Evolutionary conservation across 306 rosid species (phyloP), one percentile per base, ranked within the genome.

Genomic region (Citrullus mucosospermus): DNA sequence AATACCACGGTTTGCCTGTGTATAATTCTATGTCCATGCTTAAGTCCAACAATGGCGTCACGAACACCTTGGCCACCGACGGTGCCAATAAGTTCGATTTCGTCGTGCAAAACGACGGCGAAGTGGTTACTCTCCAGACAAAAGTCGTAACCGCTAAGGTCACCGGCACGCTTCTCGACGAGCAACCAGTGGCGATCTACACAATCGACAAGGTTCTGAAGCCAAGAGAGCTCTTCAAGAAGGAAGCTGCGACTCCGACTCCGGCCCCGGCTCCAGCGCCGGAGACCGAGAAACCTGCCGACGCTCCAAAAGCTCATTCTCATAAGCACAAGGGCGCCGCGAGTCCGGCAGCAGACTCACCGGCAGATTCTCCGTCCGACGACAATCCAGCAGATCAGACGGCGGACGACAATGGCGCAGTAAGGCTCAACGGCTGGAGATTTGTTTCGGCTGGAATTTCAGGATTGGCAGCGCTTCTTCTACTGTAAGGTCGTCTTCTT

Each of bases 11-110:
- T 0, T 81, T 88, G 18, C 97, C 97, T 11, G 86, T 92, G 2
- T 95, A 90, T 81, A 84, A 85, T 54, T 87, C 97, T 5, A 60
- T 87, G 32, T 53, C 91, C 0, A 86, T 55, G 87, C 76, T 95
- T 39, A 92, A 89, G 78, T 87, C 98, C 9, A 92, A 84, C 69
- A 95, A 95, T 20, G 98, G 98, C 4, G 12, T 68, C 3, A 67
- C 66, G 85, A 91, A 91, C 84, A 92, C 97, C 34, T 81, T 95
- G 74, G 98, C 98, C 46, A 95, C 97, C 1, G 96, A 95, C 30
- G 97, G 97, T 6, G 93, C 92, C 0, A 84, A 41, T 75, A 92
- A 89, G 55, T 95, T 8, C 83, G 97, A 95, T 53, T 86, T 95
- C 82, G 88, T 89, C 0, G 91, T 95, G 14, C 98, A 95, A 69